Evolutionary conservation across 768 basidiomycete species (phyloP).

Genomic region (Serendipita vermifera): DNA sequence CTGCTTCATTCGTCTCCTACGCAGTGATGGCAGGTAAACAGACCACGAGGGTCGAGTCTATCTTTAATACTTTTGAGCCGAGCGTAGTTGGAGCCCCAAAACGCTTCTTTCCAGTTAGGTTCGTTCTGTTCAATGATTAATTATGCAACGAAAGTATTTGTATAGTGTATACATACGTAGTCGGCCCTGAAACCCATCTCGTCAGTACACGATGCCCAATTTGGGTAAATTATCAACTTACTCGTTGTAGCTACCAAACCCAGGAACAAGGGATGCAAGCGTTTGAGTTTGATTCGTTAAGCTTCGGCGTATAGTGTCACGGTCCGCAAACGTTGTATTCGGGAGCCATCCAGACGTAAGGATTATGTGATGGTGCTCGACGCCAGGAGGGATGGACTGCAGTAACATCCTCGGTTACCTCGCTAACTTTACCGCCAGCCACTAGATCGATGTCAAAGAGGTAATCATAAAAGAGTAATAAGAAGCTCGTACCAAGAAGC

Average conservation of each 20-base stretch:
- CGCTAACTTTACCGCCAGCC: not conserved
- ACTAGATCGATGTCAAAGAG: not conserved
- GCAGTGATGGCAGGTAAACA: slow-evolving; percentile 6
- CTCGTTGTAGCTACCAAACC: slow-evolving; percentile 1
- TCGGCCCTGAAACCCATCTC: not conserved
- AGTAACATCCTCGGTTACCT: not conserved
- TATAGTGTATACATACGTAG: not conserved
- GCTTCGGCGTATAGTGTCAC: not conserved
- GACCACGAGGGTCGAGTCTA: not conserved
- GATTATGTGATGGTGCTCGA: not conserved
- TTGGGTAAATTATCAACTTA: not conserved
- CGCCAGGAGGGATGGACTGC: slow-evolving; percentile 2
- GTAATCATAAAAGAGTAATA: not conserved
- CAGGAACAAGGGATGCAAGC: not conserved
- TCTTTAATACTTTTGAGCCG: not conserved
- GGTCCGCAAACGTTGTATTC: not conserved
- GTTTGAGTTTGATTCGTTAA: not conserved
- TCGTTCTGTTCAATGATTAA: slow-evolving; percentile 5
- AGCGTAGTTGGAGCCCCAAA: slow-evolving; percentile 8
- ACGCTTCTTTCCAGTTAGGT: slow-evolving; percentile 1
- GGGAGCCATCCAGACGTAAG: not conserved
- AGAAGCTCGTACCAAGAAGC: not conserved
- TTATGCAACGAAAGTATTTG: too few relatives aligned
- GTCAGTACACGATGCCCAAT: not conserved
- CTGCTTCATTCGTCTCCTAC: slow-evolving; percentile 5